Percentiles rank a stretch among this genome's conserved stretches.
Conservation (phyloP, 2,329 filamentous ascomycete species). For the Colletotrichum sp. region DNA sequence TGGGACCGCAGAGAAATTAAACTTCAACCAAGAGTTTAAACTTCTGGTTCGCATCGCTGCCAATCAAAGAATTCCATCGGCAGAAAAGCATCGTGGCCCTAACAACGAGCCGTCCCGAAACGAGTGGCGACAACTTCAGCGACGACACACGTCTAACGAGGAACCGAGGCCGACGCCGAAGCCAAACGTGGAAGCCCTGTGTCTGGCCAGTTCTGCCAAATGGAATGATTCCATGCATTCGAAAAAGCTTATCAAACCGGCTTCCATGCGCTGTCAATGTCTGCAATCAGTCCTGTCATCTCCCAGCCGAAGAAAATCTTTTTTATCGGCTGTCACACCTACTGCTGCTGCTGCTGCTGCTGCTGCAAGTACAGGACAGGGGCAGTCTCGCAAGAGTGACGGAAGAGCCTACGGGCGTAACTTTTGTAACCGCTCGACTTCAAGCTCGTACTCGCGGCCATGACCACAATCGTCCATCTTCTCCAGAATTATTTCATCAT, state of each 20-base stretch:
- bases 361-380: background rate
- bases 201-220: background rate
- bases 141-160: background rate
- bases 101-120: conserved; percentile 11
- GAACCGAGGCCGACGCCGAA: background rate
- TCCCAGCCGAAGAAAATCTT: background rate
- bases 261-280: background rate
- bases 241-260: background rate
- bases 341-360: background rate
- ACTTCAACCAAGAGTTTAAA: background rate
- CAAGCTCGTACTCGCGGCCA: conserved; percentile 14
- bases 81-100: background rate
- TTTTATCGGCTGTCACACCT: background rate
- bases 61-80: background rate
- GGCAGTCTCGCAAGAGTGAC: background rate
- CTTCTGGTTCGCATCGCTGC: background rate
- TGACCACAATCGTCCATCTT: background rate
- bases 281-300: background rate
- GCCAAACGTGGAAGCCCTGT: background rate
- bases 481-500: background rate
- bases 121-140: background rate
- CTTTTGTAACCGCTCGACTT: background rate
- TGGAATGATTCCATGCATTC: background rate
- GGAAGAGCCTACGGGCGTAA: background rate
- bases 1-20: background rate